Evolutionary conservation across 1,139 yeast genomes (phyloP), one percentile per base, ranked within the genome.

Genomic region (Geotrichum europaeum): DNA sequence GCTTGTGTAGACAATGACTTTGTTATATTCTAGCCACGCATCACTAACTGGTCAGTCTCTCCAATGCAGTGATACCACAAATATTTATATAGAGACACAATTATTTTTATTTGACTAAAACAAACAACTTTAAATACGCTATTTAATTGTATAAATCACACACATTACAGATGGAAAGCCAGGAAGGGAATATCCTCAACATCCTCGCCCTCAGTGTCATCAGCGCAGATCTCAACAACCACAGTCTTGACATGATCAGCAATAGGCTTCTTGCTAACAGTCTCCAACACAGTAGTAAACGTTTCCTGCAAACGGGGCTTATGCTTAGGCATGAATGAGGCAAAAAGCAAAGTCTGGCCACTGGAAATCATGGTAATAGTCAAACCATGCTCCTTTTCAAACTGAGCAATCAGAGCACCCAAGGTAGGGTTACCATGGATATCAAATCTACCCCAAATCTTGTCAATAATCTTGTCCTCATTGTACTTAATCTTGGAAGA

Each of bases 371-470:
- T 94, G 20, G 95, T 82, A 60, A 94, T 84, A 65, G 86, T 91
- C 65, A 94, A 81, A 1, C 96, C 96, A 75, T 94, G 96, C 57
- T 89, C 80, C 62, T 85, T 78, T 70, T 87, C 81, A 74, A 94
- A 94, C 68, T 86, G 80, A 65, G 87, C 89, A 64, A 95, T 76
- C 63, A 94, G 78, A 65, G 88, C 85, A 72, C 84, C 84, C 67
- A 94, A 81, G 9, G 96, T 89, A 62, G 89, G 78, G 70, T 92
- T 86, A 58, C 94, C 96, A 59, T 84, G 71, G 60, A 94, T 76
- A 68, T 87, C 92, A 73, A 92, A 92, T 73, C 98, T 83, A 70
- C 91, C 97, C 99, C 99, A 94, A 69, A 92, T 90, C 75, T 82
- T 84, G 74, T 95, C 99, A 69, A 89, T 87, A 63, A 79, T 80